Percentiles rank a stretch among this genome's conserved stretches.
These are phyloP conservation scores for Ehretia macrophylla DNA, from an alignment of 257 asterid genomes.

Conservation along the genomic window DNA sequence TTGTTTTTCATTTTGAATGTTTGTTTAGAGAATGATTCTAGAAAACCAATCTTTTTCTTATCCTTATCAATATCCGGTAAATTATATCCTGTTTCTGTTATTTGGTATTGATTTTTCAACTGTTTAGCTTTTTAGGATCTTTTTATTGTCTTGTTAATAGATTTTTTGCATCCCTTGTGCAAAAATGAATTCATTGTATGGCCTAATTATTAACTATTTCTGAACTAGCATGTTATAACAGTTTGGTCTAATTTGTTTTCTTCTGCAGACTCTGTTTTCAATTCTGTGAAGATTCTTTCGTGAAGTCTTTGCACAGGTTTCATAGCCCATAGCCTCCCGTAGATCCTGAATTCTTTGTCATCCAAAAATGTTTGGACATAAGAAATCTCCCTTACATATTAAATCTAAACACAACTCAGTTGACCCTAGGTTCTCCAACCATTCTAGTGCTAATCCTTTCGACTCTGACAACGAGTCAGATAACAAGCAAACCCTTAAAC, in stretches of 20 bases:
- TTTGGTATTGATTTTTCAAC: no score
- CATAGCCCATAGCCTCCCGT: no score
- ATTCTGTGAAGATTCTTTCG: slow-evolving; percentile 2
- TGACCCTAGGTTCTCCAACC: slow-evolving; percentile 12
- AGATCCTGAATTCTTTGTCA: slow-evolving; percentile 10
- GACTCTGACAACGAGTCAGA: slow-evolving; percentile 67
- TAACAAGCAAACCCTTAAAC: slow-evolving; percentile 38
- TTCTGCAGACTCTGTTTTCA: slow-evolving; percentile 4
- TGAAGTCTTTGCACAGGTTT: slow-evolving; percentile 1
- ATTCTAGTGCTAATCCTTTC: slow-evolving; percentile 55
- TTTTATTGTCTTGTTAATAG: no score
- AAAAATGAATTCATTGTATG: no score
- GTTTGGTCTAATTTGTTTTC: slow-evolving; percentile 1
- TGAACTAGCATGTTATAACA: no score
- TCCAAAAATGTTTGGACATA: slow-evolving; percentile 56
- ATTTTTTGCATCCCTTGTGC: no score
- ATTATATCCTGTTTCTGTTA: no score
- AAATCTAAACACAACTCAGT: slow-evolving; percentile 41
- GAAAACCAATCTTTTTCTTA: no score
- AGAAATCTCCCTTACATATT: slow-evolving; percentile 56
- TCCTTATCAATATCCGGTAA: no score
- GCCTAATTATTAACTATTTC: neutral
- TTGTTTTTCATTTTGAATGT: no score
- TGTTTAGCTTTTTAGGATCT: no score
- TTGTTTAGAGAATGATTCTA: no score